Base-by-base conservation (phyloP, 1,139 yeast species). In the Sugiyamaella novakii region DNA sequence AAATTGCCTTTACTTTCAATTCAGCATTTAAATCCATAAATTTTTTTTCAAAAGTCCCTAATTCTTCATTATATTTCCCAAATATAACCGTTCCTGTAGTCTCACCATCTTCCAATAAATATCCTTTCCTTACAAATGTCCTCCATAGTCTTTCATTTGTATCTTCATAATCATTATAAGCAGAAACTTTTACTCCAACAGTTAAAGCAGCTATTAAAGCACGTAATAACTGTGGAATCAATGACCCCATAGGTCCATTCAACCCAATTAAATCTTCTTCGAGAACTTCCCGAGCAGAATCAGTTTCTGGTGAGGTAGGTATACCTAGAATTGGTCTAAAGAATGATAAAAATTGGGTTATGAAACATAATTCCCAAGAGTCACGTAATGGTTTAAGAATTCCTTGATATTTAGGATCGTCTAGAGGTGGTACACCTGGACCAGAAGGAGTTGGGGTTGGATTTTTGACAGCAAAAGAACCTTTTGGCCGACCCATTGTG, bases 261-360 rank as follows among this genome's bases (percentile, higher is more conserved):
- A 55, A 43, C 2, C 60, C 63, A 17, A 60, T 33, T 29, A 64
- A 54, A 43, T 64, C 68, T 40, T 64, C 68, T 44, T 64, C 68
- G 10, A 64, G 35, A 17, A 60, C 57, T 19, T 63, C 67, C 5
- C 60, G 47, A 7, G 54, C 57, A n/a, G 58, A 51, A 18, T 54
- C 59, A 2, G 55, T 51, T 7, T 43, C 55, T 15, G 58, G 52
- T 8, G 46, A 35, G 3, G 54, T 53, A 2, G 55, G 50, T 6
- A 63, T 44, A 29, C 56, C 54, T 40, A 62, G 50, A 39, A 59
- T 38, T 5, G 47, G 48, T 3, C 50, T 40, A 55, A 64, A 64
- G 42, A 63, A 55, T n/a, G 54, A 45, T 21, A 59, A 43, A 49
- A 64, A 63, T 49, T 64, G 66, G 39, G 56, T 50, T 15, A 61